A percentile compares a stretch with the other conserved stretches of the same genome.
Conservation (phyloP, 805 yeast genomes). For the Schizosaccharomyces osmophilus region DNA sequence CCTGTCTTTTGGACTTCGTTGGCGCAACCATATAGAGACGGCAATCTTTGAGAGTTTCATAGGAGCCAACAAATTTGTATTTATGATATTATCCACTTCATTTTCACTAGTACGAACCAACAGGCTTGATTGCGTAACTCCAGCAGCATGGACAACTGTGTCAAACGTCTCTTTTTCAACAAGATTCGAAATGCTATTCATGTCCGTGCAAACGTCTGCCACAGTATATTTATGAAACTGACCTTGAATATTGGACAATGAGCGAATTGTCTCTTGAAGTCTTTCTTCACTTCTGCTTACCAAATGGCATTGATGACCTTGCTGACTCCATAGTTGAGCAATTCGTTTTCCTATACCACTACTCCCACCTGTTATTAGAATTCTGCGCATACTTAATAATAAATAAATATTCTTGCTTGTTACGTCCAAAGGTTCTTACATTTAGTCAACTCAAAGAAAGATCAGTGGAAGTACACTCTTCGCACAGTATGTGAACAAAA, state of each 20-base stretch:
- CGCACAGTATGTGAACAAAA: too few relatives aligned
- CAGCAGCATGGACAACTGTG: neutral
- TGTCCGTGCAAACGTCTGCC: neutral
- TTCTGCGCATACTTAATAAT: neutral
- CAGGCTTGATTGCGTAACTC: neutral
- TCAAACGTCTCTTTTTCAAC: neutral
- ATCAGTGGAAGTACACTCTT: neutral
- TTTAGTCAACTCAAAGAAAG: neutral
- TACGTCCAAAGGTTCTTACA: neutral
- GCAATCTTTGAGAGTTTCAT: neutral
- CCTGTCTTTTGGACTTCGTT: neutral
- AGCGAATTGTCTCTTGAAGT: neutral
- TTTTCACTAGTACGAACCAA: neutral
- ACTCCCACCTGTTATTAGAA: neutral
- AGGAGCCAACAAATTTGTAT: neutral
- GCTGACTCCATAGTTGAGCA: neutral
- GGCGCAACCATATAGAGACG: neutral
- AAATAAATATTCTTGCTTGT: neutral
- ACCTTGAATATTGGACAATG: neutral
- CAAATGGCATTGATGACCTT: neutral
- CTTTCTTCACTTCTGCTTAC: neutral
- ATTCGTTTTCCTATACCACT: neutral
- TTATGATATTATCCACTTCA: neutral
- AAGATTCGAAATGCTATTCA: neutral
- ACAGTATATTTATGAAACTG: neutral